Base-by-base conservation (phyloP, 2,329 filamentous ascomycete species). In the Cryphonectria nitschkei region DNA sequence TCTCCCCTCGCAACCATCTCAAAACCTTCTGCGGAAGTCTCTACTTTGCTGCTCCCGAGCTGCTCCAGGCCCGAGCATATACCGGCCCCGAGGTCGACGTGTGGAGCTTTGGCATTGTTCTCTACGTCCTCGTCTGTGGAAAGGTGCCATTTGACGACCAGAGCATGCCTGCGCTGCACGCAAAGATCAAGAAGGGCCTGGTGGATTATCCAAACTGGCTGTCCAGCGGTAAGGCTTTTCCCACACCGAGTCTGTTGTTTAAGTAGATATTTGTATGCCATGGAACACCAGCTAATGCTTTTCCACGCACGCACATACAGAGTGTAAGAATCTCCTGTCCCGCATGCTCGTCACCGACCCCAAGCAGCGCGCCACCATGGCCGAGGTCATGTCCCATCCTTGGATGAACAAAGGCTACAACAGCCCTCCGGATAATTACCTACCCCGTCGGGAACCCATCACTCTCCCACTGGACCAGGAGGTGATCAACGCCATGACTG, bases 121-220 rank as follows among this genome's bases (percentile, higher is more conserved):
- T 99, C 19, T 99, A 98, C 77, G 96, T 99, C 70, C 83, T 99
- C 73, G 96, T 98, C 4, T 98, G 96, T 79, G 96, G 96, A 67
- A 98, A 98, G 81, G 96, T 99, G 3, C 96, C 96, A 0, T 99
- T 99, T 78, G 96, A 99, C 79, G 96, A 99, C 79, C 96, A 99
- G 82, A 98, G 95, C 83, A 99, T 99, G 94, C 96, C 95, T 50
- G 95, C 97, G 74, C 85, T 99, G 65, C 96, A 99, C 82, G 95
- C 95, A 71, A 99, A 99, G 84, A 99, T 99, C 82, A 99, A 99
- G 84, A 97, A 97, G 79, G 96, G 96, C 50, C 83, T 93, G 66
- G 96, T 98, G 26, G 96, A 99, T 79, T 99, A 98, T 80, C 96
- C 96, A 2, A 93, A 91, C 72, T 98, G 96, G 90, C 85, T 99